Base-by-base conservation (phyloP, 1,284 basidiomycete species). In the Leccinum pachyderme region DNA sequence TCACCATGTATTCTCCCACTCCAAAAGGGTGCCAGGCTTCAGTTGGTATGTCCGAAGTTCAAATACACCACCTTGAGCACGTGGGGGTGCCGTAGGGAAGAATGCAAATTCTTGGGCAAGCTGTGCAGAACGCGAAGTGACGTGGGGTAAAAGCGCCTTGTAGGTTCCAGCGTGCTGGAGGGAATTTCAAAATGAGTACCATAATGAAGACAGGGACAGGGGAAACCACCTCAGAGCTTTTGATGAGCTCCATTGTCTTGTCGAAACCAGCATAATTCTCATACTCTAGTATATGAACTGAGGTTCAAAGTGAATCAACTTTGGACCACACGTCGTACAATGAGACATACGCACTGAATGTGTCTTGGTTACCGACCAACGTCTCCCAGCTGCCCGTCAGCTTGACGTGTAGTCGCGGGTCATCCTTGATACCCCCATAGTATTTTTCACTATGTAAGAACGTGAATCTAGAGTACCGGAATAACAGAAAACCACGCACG, bases 61-160 rank as follows among this genome's bases (percentile, higher is more conserved):
- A 68, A 95, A 98, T 49, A 98, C 79, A 7, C 95, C 95, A 15
- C 95, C 94, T 66, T 89, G 82, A 22, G 84, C 79, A 62, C 82
- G 89, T 2, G 93, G 93, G 29, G 94, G 93, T 13, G 89, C 83
- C 3, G 93, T 93, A 2, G 93, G 92, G 71, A 94, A 86, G 76
- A 97, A 95, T 1, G 91, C 91, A 73, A 98, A 98, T 71, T 98
- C 95, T 69, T 94, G 92, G 61, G 87, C 86, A 51, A 96, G 79
- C 64, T 95, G 93, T 24, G 81, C 80, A 47, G 84, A 81, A 51
- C 93, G 84, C 5, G 83, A 86, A 22, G 75, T 78, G 47, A 96
- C 71, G 69, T 82, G 83, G 5, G 91, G 89, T 15, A 91, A 77
- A 74, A 96, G 84, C 22, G 79, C 80, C 61, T 82, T 74, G 68